Base-by-base conservation (phyloP, 2,329 filamentous ascomycete genomes). In the Penicillium palitans region DNA sequence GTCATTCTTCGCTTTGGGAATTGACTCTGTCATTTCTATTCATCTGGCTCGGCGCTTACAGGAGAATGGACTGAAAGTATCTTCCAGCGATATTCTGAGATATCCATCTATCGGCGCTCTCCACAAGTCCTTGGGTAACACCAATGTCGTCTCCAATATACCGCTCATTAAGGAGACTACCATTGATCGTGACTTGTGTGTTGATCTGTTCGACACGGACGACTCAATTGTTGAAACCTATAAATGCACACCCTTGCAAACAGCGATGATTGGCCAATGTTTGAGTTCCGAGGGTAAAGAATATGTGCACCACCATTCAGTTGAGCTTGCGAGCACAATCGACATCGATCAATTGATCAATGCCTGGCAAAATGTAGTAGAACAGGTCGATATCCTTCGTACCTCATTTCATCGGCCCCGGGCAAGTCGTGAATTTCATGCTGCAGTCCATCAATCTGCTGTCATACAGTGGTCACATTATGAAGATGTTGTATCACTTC, bases 11-110 rank as follows among this genome's bases (percentile, higher is more conserved):
- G n/a, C 52, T n/a, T 40, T 55, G 19, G 52, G 52, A 33, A 48
- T 55, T 25, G 52, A 55, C n/a, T 55, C 52, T 6, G 37, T 55
- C 2, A 17, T 55, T 15, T 55, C 52, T 1, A 46, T 55, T 33
- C 52, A 55, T 49, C 33, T 55, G 6, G 44, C 42, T 10, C 52
- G 45, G 2, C 40, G 44, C n/a, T 55, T 55, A 44, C 42, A 49
- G 29, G 21, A 42, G 12, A 31, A 49, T 12, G 31, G 31, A 15
- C 27, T 55, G 2, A n/a, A 40, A 6, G 52, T 33, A 1, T 48
- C 44, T 33, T 47, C 52, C 5, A 55, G 52, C 42, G 52, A 55
- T 42, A 55, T 55, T 33, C 31, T 55, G 37, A 55, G 42, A 47
- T 49, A 55, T 31, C 25, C 52, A 21, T 55, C 52, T 13, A 39